Conservation (phyloP, 2,329 filamentous ascomycete species). For the Alternaria atra region DNA sequence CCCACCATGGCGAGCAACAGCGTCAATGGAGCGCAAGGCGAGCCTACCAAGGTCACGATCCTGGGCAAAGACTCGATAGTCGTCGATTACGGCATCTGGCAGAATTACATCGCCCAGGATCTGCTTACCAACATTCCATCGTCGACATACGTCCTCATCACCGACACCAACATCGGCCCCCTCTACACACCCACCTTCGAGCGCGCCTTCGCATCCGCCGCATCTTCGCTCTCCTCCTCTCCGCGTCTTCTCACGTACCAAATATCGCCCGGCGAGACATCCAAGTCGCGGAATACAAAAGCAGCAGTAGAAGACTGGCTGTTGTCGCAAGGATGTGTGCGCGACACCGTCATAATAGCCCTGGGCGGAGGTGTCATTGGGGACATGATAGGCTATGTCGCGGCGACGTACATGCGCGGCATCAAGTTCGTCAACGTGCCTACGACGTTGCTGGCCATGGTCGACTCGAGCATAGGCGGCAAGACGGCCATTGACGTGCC, state of each 20-base stretch:
- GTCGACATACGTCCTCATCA: slow-evolving; percentile 95
- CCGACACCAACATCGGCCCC: slow-evolving; percentile 88
- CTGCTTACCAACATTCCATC: slow-evolving; percentile 79
- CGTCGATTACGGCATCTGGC: slow-evolving; percentile 91
- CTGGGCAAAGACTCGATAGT: slow-evolving; percentile 90
- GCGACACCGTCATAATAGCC: slow-evolving; percentile 94
- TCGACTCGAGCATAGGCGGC: slow-evolving; percentile 96
- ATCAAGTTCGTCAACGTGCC: slow-evolving; percentile 96
- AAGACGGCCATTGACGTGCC: slow-evolving; percentile 99
- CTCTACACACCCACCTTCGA: slow-evolving; percentile 83
- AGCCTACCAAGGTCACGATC: slow-evolving; percentile 75
- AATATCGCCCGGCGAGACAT: slow-evolving; percentile 90
- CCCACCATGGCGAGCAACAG: slow-evolving; percentile 45
- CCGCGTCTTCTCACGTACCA: slow-evolving; percentile 86
- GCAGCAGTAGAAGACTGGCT: slow-evolving; percentile 98
- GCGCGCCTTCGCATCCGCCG: slow-evolving; percentile 66
- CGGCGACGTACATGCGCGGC: slow-evolving; percentile 97
- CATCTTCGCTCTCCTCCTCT: slow-evolving; percentile 54
- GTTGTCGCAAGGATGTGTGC: slow-evolving; percentile 87
- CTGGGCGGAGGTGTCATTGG: slow-evolving; percentile 96
- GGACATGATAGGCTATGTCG: slow-evolving; percentile 97
- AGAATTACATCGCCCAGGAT: slow-evolving; percentile 80
- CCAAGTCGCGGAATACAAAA: slow-evolving; percentile 92
- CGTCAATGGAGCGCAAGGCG: slow-evolving; percentile 33
- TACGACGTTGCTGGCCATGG: slow-evolving; percentile 94